A percentile compares a stretch with the other conserved stretches of the same genome.
Conservation (phyloP, 495 filamentous ascomycete genomes). For the Astrocystis sublimbata region DNA sequence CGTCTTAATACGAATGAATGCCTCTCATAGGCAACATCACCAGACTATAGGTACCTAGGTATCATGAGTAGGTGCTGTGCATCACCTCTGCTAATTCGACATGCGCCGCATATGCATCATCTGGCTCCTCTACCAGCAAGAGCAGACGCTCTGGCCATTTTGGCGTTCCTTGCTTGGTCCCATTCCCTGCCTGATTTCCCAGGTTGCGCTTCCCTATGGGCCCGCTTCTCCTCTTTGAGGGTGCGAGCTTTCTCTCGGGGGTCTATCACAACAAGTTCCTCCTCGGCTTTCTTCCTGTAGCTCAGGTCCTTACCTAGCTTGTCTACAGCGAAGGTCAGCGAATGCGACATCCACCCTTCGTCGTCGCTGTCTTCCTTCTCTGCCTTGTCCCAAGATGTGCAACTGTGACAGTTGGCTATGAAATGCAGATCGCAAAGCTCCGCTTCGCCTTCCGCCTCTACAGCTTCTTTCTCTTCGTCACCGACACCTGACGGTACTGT, state of each 20-base stretch:
- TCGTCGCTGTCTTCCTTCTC: constrained; percentile 65
- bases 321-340: constrained; percentile 83
- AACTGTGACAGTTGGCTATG: constrained; percentile 90
- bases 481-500: constrained; percentile 32
- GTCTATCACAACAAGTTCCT: constrained; percentile 93
- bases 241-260: constrained; percentile 81
- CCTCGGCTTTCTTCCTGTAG: constrained; percentile 84
- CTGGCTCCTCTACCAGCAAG: constrained; percentile 48
- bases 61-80: not conserved
- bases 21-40: not conserved
- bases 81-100: not conserved
- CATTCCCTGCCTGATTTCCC: constrained; percentile 56
- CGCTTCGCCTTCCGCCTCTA: constrained; percentile 64
- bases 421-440: constrained; percentile 87
- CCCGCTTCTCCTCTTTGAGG: constrained; percentile 62
- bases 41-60: not conserved
- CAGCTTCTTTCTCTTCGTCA: constrained; percentile 31
- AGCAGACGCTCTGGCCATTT: constrained; percentile 43
- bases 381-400: constrained; percentile 70
- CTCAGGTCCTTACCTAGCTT: constrained; percentile 86
- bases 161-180: constrained; percentile 54
- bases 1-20: not conserved
- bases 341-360: constrained; percentile 66
- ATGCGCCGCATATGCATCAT: constrained; percentile 15
- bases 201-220: constrained; percentile 49